These are phyloP conservation scores for Bruguiera hainesii DNA, from an alignment of 441 rosid species.

Conservation along the genomic window DNA sequence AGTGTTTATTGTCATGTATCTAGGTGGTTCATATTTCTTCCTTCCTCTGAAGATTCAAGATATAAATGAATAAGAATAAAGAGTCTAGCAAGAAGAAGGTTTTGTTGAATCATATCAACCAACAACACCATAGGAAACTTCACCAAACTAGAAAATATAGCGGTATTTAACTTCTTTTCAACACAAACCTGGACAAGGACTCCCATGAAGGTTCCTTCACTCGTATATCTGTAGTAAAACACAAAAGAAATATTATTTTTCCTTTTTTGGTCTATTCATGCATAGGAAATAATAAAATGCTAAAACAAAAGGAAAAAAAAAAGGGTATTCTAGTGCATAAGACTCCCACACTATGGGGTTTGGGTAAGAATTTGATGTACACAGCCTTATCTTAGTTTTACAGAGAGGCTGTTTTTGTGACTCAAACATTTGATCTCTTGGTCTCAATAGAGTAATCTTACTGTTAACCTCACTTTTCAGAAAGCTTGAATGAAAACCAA, in stretches of 20 bases:
- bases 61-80: constrained; percentile 6
- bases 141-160: neutral
- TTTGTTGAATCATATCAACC: neutral
- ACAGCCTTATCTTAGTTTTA: neutral
- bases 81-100: neutral
- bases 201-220: constrained; percentile 94
- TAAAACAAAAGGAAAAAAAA: neutral
- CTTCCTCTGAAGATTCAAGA: constrained; percentile 50
- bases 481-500: too few species aligned
- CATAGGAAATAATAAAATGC: constrained; percentile 2
- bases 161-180: neutral
- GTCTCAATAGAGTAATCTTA: too few species aligned
- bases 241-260: constrained; percentile 4
- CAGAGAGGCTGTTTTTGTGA: too few species aligned
- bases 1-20: constrained; percentile 77
- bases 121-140: neutral
- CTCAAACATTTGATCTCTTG: too few species aligned
- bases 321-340: neutral
- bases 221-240: constrained; percentile 57
- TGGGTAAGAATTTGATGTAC: neutral
- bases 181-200: constrained; percentile 67
- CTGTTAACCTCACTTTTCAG: too few species aligned
- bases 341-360: neutral
- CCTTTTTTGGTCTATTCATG: neutral
- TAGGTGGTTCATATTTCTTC: constrained; percentile 80